phyloP scores from a whole-genome alignment of 108 stramenopile species.

The Mediolabrus comicus region DNA sequence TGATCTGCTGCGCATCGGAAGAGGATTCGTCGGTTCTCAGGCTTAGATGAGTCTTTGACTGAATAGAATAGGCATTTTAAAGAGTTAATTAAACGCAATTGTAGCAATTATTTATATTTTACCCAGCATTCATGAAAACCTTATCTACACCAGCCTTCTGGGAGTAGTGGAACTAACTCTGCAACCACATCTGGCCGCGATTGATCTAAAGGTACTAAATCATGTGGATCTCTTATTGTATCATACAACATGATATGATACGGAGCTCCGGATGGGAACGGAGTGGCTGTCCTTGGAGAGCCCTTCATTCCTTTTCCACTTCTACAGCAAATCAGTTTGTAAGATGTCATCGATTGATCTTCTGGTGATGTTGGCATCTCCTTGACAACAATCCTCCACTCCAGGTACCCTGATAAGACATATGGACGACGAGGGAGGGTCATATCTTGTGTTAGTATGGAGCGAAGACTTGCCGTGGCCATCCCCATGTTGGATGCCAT shows the following conservation, averaged over 20 bases:
- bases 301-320: neutral
- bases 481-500: constrained; percentile 10
- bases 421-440: constrained; percentile 1
- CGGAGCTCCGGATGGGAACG: neutral
- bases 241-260: constrained; percentile 7
- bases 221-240: constrained; percentile 3
- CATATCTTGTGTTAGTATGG: neutral
- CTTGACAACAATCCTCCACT: constrained; percentile 26
- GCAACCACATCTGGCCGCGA: constrained; percentile 7
- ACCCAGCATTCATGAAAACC: no score
- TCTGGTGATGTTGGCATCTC: constrained; percentile 24
- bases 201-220: neutral
- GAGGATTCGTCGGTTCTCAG: constrained; percentile 54
- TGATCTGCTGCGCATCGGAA: constrained; percentile 72
- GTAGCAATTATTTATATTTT: no score
- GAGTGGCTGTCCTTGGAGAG: constrained; percentile 12
- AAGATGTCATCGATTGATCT: constrained; percentile 6
- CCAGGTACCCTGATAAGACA: constrained; percentile 15
- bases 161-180: constrained; percentile 17
- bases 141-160: constrained; percentile 20
- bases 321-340: constrained; percentile 28
- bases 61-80: no score
- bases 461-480: constrained; percentile 29
- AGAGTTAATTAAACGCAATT: no score
- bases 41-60: no score